Conservation (phyloP, 345 rosid genomes). For the Streptanthus diversifolius region DNA sequence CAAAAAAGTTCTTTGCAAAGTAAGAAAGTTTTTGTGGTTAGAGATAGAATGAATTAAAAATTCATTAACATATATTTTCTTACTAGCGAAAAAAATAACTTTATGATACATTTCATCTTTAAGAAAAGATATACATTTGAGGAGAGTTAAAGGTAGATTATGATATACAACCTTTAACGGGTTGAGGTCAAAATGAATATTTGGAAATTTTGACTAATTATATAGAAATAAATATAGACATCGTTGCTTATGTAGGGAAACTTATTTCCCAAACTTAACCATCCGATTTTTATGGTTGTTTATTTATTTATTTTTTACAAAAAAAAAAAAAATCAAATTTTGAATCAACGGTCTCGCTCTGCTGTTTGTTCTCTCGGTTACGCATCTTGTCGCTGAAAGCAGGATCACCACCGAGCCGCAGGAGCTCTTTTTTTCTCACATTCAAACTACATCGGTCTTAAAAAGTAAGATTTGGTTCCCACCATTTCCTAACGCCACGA, state of each 20-base stretch:
- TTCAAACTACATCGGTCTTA: no score
- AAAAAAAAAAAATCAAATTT: not conserved
- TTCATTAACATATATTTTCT: not conserved
- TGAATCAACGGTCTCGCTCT: not conserved
- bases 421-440: not conserved
- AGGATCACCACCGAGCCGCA: not conserved
- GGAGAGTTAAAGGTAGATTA: not conserved
- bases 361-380: not conserved
- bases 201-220: not conserved
- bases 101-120: not conserved
- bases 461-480: no score
- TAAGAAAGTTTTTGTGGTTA: not conserved
- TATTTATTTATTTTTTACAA: not conserved
- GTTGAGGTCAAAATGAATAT: not conserved
- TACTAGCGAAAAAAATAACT: not conserved
- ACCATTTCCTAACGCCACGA: no score
- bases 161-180: not conserved
- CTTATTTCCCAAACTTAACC: not conserved
- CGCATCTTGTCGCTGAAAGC: not conserved
- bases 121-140: not conserved
- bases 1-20: not conserved
- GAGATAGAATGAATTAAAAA: not conserved
- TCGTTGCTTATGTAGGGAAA: not conserved
- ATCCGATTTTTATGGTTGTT: not conserved
- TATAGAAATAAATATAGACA: not conserved